Conservation (phyloP, 78 protist species). For the Dictyostelium intermedium region DNA sequence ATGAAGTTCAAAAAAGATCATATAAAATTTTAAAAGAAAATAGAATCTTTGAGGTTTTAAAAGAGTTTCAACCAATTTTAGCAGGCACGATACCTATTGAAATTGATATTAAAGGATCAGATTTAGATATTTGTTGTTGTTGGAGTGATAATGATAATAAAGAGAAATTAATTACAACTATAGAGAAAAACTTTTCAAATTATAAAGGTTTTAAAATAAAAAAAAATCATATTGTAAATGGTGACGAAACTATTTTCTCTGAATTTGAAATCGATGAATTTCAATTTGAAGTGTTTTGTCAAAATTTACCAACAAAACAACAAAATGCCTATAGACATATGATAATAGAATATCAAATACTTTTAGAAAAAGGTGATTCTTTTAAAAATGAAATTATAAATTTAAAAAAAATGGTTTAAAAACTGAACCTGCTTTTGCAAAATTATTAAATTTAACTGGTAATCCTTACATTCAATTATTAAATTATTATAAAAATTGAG, state of each 20-base stretch:
- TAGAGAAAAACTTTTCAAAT: not conserved
- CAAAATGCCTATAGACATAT: conserved; percentile 12
- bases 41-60: not conserved
- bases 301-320: not conserved
- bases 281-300: not conserved
- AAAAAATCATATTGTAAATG: not conserved
- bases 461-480: not conserved
- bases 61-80: not conserved
- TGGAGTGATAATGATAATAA: not conserved
- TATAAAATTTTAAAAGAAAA: not conserved
- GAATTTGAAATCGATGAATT: not conserved
- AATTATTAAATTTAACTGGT: conserved; percentile 4
- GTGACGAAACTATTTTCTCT: not conserved
- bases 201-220: not conserved
- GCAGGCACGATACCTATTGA: not conserved
- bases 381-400: conserved; percentile 11
- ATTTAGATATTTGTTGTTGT: not conserved
- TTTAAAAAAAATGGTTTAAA: conserved; percentile 3
- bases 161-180: not conserved
- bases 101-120: not conserved
- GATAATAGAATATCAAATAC: not conserved
- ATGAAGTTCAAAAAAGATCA: not conserved
- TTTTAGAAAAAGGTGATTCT: not conserved
- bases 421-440: conserved; percentile 15
- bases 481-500: not conserved